Base-by-base conservation (phyloP, 345 rosid species). In the Adansonia digitata region DNA sequence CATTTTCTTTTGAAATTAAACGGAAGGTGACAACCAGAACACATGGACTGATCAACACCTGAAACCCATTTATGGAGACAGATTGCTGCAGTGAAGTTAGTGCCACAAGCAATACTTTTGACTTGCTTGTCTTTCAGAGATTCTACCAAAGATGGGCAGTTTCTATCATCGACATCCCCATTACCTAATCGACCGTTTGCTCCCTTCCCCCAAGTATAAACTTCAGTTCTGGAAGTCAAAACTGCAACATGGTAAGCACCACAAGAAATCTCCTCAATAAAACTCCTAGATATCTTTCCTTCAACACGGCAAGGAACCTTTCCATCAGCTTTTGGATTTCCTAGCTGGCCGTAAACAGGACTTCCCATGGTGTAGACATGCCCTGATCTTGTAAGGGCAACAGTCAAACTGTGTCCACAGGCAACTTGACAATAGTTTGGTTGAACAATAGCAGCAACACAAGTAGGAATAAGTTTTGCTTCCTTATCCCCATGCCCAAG, bases 401-500 rank as follows among this genome's bases (percentile, higher is more conserved):
- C 97, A 20, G 99, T 93, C 77, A 95, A 79, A 78, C 99, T 93
- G 82, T 93, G 96, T 55, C 99, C 99, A 59, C 99, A 93, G 39
- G 92, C 88, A 80, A 95, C 99, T 89, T 82, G 98, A 85, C 98
- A 88, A 77, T 91, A 91, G 81, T 84, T 95, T 53, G 99, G 98
- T 61, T 93, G 98, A 75, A 90, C 96, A 72, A 91, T 93, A 78
- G 96, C 94, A 82, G 97, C 97, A 80, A 95, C 99, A 82, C 94
- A 91, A 46, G 98, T 93, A 73, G 99, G 99, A 77, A 85, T 97
- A 49, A 93, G 90, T 81, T 86, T 95, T 60, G 91, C 75, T 81
- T 95, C 99, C 85, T 89, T 95, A 83, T 91, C 92, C 77, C 98
- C 97, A 77, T 93, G 99, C 77, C 99, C 99, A 77, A 95, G 99